Base-by-base conservation (phyloP, 1,284 basidiomycete genomes). In the Rhizoctonia solani region DNA sequence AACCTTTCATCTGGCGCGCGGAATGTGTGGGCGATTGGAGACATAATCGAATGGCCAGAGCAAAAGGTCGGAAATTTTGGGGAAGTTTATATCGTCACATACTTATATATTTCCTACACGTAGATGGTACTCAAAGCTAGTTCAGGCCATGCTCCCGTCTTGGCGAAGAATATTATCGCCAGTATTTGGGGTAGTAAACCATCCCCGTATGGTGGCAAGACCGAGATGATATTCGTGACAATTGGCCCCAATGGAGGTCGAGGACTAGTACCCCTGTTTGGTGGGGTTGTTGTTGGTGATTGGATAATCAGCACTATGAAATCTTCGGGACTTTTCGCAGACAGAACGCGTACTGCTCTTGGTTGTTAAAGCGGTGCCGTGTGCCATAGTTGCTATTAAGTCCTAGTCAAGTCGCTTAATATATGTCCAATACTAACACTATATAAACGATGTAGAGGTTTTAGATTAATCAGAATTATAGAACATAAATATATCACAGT, bases 21-120 rank as follows among this genome's bases (percentile, higher is more conserved):
- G 23, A 70, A 70, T 54, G 66, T 70, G 27, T 70, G 50, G 41
- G 69, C 69, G 6, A 29, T 65, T 8, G 69, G 69, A 6, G 67
- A 70, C 46, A 65, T 70, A 42, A 70, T 70, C 42, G 69, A 70
- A 13, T 68, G 67, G 69, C 37, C 61, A 9, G 67, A 68, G 32
- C 69, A 70, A 59, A 66, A 70, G 42, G 50, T 32, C 19, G 11
- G 44, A 11, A 2, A 16, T 16, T 53, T 29, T 32, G 16, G 5
- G 16, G 9, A 5, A 23, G 8, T 14, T 53, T 14, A 14, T n/a
- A n/a, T n/a, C n/a, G n/a, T n/a, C 14, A 11, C 27, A 16, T 8
- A 53, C 25, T 3, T 16, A 29, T 4, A 32, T 4, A 29, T 5
- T 4, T 32, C 11, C 25, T n/a, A n/a, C n/a, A n/a, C n/a, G n/a